Conservation (phyloP, 1,284 basidiomycete species). For the Cryptococcus floricola region DNA sequence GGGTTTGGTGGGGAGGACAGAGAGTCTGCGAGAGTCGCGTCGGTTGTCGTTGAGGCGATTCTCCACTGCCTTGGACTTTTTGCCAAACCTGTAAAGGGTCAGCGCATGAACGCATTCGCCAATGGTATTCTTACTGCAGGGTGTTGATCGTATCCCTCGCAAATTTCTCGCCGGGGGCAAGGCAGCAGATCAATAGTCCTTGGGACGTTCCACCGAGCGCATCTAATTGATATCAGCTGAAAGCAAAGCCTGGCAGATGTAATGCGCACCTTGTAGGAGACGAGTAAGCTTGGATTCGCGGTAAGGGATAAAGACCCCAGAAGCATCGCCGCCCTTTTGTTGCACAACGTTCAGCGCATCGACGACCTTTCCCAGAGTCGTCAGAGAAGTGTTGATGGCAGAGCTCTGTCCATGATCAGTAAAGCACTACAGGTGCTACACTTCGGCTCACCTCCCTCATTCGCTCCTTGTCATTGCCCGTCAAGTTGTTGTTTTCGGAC, state of each 20-base stretch:
- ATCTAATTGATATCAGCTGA: slow-evolving; percentile 37
- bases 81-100: slow-evolving; percentile 7
- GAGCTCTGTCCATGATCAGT: slow-evolving; percentile 56
- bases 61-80: slow-evolving; percentile 14
- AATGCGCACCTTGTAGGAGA: slow-evolving; percentile 62
- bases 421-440: neutral
- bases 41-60: slow-evolving; percentile 4
- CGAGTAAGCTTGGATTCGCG: slow-evolving; percentile 77
- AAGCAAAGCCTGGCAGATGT: neutral
- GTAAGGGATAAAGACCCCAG: slow-evolving; percentile 56
- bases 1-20: neutral
- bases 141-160: slow-evolving; percentile 78
- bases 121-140: slow-evolving; percentile 57
- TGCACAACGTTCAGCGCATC: slow-evolving; percentile 71
- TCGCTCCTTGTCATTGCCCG: slow-evolving; percentile 71
- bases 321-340: neutral
- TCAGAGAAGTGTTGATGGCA: slow-evolving; percentile 79
- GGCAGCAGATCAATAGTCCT: slow-evolving; percentile 73
- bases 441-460: slow-evolving; percentile 54
- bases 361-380: slow-evolving; percentile 75
- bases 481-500: slow-evolving; percentile 81
- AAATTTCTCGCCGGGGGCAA: slow-evolving; percentile 73
- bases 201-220: slow-evolving; percentile 72
- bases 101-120: neutral
- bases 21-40: neutral